Evolutionary conservation across 495 filamentous ascomycete species (phyloP).

Genomic region (Penicillium macrosclerotiorum): DNA sequence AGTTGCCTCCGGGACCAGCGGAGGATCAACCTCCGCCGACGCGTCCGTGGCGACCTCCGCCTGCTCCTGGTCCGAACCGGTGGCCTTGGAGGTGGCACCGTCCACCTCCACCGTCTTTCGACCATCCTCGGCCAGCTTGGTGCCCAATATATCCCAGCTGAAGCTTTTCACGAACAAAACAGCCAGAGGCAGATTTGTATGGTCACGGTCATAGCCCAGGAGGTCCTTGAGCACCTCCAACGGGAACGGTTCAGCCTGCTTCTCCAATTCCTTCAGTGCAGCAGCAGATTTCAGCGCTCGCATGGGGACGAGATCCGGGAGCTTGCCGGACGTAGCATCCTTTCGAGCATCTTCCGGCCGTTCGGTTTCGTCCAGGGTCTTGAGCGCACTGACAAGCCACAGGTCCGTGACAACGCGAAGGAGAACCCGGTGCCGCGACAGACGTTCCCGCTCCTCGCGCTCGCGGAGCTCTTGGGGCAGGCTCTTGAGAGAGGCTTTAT

Average conservation of each 20-base stretch:
- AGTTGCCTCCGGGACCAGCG: constrained; percentile 70
- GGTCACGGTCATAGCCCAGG: constrained; percentile 88
- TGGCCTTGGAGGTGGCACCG: constrained; percentile 59
- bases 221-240: constrained; percentile 96
- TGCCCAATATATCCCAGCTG: constrained; percentile 89
- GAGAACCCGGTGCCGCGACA: constrained; percentile 81
- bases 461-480: constrained; percentile 80
- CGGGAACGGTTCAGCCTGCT: constrained; percentile 77
- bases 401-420: constrained; percentile 90
- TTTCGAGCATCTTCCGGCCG: constrained; percentile 80
- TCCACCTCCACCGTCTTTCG: constrained; percentile 85
- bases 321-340: constrained; percentile 52
- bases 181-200: constrained; percentile 84
- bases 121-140: constrained; percentile 67
- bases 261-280: constrained; percentile 37
- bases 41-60: constrained; percentile 42
- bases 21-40: constrained; percentile 51
- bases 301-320: constrained; percentile 53
- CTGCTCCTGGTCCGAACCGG: constrained; percentile 48
- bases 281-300: constrained; percentile 29
- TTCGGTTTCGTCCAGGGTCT: constrained; percentile 84
- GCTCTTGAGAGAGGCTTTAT: constrained; percentile 78
- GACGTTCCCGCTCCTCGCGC: constrained; percentile 91
- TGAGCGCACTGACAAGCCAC: constrained; percentile 87
- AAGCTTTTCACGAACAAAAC: constrained; percentile 96